Evolutionary conservation across 2,329 filamentous ascomycete genomes (phyloP).

Genomic region (Fusarium bulbicola): DNA sequence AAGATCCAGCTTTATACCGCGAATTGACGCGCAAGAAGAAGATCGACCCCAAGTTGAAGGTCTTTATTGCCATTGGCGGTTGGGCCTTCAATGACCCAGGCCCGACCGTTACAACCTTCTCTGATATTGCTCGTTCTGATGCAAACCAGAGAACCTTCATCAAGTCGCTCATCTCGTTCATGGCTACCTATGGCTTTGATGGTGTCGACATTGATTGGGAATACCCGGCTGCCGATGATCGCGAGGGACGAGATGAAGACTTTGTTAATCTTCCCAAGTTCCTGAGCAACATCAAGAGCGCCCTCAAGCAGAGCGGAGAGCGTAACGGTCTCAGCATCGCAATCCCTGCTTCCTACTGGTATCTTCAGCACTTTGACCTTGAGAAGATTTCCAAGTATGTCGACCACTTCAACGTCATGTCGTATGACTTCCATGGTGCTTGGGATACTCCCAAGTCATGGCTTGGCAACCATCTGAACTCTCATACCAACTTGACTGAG

Average conservation of each 20-base stretch:
- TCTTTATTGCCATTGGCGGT: slow-evolving; percentile 46
- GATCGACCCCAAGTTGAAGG: neutral
- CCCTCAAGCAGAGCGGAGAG: slow-evolving; percentile 29
- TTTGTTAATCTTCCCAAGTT: slow-evolving; percentile 44
- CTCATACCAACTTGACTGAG: slow-evolving; percentile 24
- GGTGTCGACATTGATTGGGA: slow-evolving; percentile 10
- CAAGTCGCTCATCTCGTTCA: slow-evolving; percentile 17
- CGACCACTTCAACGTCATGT: slow-evolving; percentile 42
- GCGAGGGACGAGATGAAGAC: slow-evolving; percentile 49
- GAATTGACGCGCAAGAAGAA: neutral
- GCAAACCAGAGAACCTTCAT: neutral
- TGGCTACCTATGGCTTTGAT: slow-evolving; percentile 33
- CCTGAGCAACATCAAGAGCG: slow-evolving; percentile 20
- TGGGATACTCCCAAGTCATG: neutral
- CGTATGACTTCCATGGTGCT: slow-evolving; percentile 22
- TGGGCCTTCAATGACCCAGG: slow-evolving; percentile 52
- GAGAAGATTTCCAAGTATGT: slow-evolving; percentile 17
- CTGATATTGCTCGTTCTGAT: neutral
- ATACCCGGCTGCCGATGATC: slow-evolving; percentile 44
- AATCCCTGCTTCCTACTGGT: slow-evolving; percentile 39
- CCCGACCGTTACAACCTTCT: slow-evolving; percentile 41
- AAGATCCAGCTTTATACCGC: neutral
- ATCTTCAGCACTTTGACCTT: slow-evolving; percentile 32
- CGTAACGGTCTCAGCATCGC: slow-evolving; percentile 1
- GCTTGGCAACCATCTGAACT: slow-evolving; percentile 3